Conservation (phyloP, 2,329 filamentous ascomycete genomes). For the Coniochaeta hoffmannii region DNA sequence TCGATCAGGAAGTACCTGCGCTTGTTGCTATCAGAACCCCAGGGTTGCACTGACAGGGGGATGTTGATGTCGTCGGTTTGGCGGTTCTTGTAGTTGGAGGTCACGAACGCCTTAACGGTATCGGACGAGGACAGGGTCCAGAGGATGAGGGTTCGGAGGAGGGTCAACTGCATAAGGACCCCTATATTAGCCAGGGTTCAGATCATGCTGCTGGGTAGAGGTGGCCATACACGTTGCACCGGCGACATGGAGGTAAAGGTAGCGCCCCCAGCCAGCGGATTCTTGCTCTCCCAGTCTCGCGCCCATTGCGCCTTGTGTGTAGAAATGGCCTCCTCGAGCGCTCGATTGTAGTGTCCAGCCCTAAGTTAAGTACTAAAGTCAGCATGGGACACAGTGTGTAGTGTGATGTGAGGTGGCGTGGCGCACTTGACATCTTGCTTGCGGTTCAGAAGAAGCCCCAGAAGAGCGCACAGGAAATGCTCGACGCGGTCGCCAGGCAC, state of each 20-base stretch:
- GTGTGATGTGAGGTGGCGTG: neutral
- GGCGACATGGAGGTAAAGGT: slow-evolving; percentile 79
- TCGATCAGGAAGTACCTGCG: slow-evolving; percentile 91
- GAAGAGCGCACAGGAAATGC: slow-evolving; percentile 78
- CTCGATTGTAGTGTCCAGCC: slow-evolving; percentile 84
- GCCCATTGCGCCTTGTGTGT: slow-evolving; percentile 87
- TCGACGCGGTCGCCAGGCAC: slow-evolving; percentile 80
- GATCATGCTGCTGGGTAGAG: neutral
- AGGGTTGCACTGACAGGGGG: slow-evolving; percentile 71
- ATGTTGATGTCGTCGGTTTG: slow-evolving; percentile 77
- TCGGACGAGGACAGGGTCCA: slow-evolving; percentile 92
- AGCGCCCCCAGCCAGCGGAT: slow-evolving; percentile 70
- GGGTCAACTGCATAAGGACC: slow-evolving; percentile 54
- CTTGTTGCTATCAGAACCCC: slow-evolving; percentile 78
- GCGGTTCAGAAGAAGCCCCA: slow-evolving; percentile 84
- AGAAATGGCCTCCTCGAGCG: slow-evolving; percentile 85
- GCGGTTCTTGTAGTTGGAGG: slow-evolving; percentile 83
- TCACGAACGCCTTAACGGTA: slow-evolving; percentile 70
- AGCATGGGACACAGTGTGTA: neutral
- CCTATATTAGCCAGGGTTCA: slow-evolving; percentile 10
- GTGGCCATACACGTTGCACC: slow-evolving; percentile 61
- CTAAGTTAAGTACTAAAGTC: slow-evolving; percentile 35
- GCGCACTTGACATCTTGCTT: slow-evolving; percentile 98
- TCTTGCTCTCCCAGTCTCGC: slow-evolving; percentile 71
- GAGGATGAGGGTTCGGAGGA: slow-evolving; percentile 74